Percentiles rank a stretch among this genome's conserved stretches.
phyloP scores from a whole-genome alignment of 2,329 filamentous ascomycete genomes.

The Fusarium pseudocircinatum region DNA sequence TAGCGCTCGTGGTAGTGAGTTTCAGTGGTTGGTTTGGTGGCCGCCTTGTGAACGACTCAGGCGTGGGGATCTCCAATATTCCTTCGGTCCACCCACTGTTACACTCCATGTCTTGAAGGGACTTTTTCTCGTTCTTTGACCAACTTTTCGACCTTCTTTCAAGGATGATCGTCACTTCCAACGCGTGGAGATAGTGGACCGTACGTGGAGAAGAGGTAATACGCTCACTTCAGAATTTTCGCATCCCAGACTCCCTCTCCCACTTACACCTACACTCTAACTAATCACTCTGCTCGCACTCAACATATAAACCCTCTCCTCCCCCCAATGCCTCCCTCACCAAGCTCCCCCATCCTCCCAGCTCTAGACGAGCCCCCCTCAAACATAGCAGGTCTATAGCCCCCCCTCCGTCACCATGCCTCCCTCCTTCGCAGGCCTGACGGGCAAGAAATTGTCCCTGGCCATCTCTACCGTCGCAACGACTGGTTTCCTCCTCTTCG shows the following conservation, averaged over 20 bases:
- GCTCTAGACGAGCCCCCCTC: slow-evolving; percentile 28
- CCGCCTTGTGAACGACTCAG: slow-evolving; percentile 16
- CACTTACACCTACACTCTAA: too few relatives aligned
- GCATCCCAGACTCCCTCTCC: not conserved
- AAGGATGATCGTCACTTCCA: slow-evolving; percentile 33
- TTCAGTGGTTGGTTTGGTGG: not conserved
- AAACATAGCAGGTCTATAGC: slow-evolving; percentile 31
- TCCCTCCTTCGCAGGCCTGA: slow-evolving; percentile 66
- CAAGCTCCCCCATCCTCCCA: slow-evolving; percentile 1
- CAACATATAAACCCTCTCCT: slow-evolving; percentile 27
- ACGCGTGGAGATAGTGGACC: slow-evolving; percentile 25
- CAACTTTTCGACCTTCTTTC: slow-evolving; percentile 23
- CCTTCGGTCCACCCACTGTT: not conserved
- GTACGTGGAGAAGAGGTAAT: slow-evolving; percentile 8
- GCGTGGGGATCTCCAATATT: not conserved
- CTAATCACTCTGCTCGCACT: too few relatives aligned
- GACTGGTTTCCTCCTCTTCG: slow-evolving; percentile 69
- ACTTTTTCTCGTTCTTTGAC: not conserved
- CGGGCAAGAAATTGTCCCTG: slow-evolving; percentile 65
- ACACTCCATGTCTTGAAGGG: not conserved
- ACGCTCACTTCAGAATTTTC: slow-evolving; percentile 10
- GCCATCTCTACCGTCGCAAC: slow-evolving; percentile 71
- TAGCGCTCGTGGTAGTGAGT: not conserved
- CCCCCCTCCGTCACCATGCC: slow-evolving; percentile 52
- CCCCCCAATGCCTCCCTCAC: not conserved